These are phyloP conservation scores for Leccinum barrowsii DNA, from an alignment of 768 basidiomycete genomes.

Conservation along the genomic window DNA sequence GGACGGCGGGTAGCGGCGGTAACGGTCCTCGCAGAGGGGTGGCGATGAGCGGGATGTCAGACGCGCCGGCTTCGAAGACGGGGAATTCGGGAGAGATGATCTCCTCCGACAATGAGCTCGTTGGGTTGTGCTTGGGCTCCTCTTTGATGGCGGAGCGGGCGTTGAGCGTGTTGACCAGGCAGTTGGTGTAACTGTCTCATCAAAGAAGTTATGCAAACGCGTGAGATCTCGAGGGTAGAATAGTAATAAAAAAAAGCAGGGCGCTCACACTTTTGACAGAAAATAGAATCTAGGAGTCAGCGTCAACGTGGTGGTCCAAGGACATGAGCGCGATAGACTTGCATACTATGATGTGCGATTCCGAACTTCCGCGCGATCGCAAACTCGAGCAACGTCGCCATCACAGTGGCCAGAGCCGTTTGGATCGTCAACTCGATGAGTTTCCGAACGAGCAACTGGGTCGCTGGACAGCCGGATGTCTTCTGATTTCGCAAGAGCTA, in stretches of 20 bases:
- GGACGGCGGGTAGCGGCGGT: background rate
- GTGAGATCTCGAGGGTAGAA: background rate
- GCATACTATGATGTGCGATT: constrained; percentile 9
- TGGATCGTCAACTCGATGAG: constrained; percentile 13
- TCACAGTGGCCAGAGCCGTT: constrained; percentile 9
- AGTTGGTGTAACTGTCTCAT: constrained; percentile 2
- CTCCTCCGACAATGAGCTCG: background rate
- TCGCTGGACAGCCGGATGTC: background rate
- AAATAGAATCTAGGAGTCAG: constrained; percentile 5
- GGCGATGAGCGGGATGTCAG: background rate
- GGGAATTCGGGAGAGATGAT: background rate
- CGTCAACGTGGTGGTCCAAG: background rate
- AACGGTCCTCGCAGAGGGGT: background rate
- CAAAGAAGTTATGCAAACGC: background rate
- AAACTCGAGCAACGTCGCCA: constrained; percentile 13
- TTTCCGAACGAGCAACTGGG: constrained; percentile 8
- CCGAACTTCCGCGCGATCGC: constrained; percentile 1
- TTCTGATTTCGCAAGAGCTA: constrained; percentile 1
- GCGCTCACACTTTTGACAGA: constrained; percentile 5
- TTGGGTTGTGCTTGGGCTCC: background rate
- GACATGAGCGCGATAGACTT: background rate
- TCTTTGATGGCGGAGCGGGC: background rate
- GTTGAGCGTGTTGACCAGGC: constrained; percentile 3
- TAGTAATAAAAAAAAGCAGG: too few species aligned
- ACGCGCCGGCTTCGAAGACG: background rate